A percentile compares a stretch with the other conserved stretches of the same genome.
Evolutionary conservation across 2,329 filamentous ascomycete species (phyloP).

Genomic region (Pestalotiopsis sp.): DNA sequence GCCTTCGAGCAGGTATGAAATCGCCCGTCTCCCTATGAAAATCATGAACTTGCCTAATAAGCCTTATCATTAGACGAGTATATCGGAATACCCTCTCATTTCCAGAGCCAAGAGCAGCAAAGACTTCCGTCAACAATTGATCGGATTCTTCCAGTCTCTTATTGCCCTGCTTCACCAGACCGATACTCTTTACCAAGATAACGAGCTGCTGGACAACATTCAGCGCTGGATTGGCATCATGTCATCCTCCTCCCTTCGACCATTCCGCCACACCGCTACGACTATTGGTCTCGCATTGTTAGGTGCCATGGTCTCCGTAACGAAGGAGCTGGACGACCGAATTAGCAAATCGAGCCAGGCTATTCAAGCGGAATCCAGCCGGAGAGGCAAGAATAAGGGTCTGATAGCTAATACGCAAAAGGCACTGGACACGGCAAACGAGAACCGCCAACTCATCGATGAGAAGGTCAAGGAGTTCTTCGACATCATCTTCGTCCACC

Average conservation of each 20-base stretch:
- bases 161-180: conserved; percentile 78
- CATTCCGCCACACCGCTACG: conserved; percentile 92
- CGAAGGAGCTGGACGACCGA: conserved; percentile 67
- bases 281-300: conserved; percentile 80
- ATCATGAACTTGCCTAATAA: neutral
- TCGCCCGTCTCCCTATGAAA: neutral
- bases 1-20: conserved; percentile 75
- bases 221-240: conserved; percentile 87
- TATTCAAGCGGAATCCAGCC: conserved; percentile 71
- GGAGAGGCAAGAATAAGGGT: conserved; percentile 74
- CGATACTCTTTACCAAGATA: conserved; percentile 77
- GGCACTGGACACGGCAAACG: conserved; percentile 68
- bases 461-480: conserved; percentile 81
- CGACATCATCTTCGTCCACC: conserved; percentile 89
- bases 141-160: conserved; percentile 76
- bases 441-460: conserved; percentile 69
- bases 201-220: conserved; percentile 81
- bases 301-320: conserved; percentile 73
- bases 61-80: conserved; percentile 51
- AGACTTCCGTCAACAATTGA: conserved; percentile 75
- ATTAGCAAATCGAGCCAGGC: conserved; percentile 78
- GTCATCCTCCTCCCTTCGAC: conserved; percentile 83
- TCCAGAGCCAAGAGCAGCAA: conserved; percentile 75
- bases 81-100: conserved; percentile 89
- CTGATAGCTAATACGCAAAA: conserved; percentile 73